Base-by-base conservation (phyloP, 495 filamentous ascomycete genomes). In the Podospora didyma region DNA sequence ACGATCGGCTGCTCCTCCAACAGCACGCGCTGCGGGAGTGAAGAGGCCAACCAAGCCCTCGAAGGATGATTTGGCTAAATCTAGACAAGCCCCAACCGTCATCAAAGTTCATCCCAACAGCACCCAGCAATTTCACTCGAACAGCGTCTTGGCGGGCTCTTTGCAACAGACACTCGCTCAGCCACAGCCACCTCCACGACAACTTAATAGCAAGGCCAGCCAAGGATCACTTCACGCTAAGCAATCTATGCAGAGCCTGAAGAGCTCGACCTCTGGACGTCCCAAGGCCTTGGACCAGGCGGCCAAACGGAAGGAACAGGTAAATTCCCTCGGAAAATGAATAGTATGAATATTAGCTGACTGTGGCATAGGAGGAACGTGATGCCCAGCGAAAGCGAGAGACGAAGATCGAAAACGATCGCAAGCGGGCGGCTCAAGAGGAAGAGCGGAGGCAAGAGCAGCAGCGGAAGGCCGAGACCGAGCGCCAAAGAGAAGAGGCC, bases 331-430 rank as follows among this genome's bases (percentile, higher is more conserved):
- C n/a, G n/a, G n/a, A 47, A 47, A 22, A 23, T 47, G 11, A 22
- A 5, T 17, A 17, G 7, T 20, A 6, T 22, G 20, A 22, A 47
- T 22, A 23, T 3, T 7, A 51, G 35, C 53, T 55, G 48, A 55
- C 45, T 23, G n/a, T 31, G 35, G 20, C 12, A 35, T 20, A 86
- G 62, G 90, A 94, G 61, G 89, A 93, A 65, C 83, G 82, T 34
- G 88, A 87, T 45, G 81, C 83, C 17, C 86, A 89, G 59, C 84
- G 86, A n/a, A 91, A 86, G 64, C 86, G 85, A 24, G 89, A 95
- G 23, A 85, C 86, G 28, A 89, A 89, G 68, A 81, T 81, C 1
- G 89, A 93, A 61, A 68, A 86, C 22, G 90, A 94, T 61, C 86
- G 88, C 50, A 91, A 88, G 70, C 80, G 86, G 53, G 82, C 85